phyloP scores from a whole-genome alignment of 805 yeast genomes.

The Candida maris region DNA sequence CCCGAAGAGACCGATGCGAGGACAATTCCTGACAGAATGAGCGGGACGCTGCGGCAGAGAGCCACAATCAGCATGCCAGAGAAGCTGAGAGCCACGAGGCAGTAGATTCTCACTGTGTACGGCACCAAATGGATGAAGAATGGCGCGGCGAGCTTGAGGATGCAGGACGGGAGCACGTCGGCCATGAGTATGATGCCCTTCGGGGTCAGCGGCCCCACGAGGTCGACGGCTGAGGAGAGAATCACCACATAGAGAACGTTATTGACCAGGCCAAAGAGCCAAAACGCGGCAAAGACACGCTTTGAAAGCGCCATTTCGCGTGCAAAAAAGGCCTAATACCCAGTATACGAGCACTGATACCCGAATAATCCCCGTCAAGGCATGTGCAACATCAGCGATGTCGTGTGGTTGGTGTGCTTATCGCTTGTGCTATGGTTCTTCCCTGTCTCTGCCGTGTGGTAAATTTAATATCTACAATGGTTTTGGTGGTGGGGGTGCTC shows the following conservation, averaged over 20 bases:
- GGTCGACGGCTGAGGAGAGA: conserved; percentile 85
- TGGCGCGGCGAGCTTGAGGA: conserved; percentile 70
- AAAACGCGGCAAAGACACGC: conserved; percentile 51
- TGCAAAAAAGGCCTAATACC: neutral
- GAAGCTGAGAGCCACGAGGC: conserved; percentile 55
- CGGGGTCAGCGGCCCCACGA: conserved; percentile 80
- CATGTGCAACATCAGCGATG: too few species aligned
- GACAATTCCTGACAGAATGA: conserved; percentile 62
- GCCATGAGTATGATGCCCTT: conserved; percentile 83
- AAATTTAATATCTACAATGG: too few species aligned
- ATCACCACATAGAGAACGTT: conserved; percentile 90
- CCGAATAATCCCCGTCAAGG: too few species aligned
- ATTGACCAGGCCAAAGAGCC: conserved; percentile 82
- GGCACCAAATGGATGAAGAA: conserved; percentile 68
- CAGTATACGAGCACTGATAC: too few species aligned
- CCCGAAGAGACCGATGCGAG: conserved; percentile 86
- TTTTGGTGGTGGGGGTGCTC: too few species aligned
- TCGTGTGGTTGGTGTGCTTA: too few species aligned
- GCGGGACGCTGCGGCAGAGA: conserved; percentile 32
- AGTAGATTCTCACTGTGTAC: conserved; percentile 51
- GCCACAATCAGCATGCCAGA: conserved; percentile 74
- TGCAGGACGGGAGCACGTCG: conserved; percentile 80
- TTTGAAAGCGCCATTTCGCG: conserved; percentile 9
- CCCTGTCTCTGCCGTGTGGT: too few species aligned
- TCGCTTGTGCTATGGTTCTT: too few species aligned